Evolutionary conservation across 306 rosid genomes (phyloP).

Genomic region (Leucaena leucocephala): DNA sequence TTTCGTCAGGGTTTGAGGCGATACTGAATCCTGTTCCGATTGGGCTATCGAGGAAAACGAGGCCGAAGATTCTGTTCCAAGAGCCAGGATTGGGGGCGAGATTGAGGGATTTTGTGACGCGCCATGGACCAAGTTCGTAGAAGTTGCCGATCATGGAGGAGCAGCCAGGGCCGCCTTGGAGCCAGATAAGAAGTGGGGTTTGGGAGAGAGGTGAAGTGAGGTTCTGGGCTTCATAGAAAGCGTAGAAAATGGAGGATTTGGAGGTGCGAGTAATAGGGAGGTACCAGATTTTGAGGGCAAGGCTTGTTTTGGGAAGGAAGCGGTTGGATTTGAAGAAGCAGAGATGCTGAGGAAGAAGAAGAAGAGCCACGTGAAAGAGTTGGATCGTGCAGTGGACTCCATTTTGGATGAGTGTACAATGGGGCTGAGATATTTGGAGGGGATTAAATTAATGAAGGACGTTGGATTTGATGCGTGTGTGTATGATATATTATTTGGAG

Average conservation of each 20-base stretch:
- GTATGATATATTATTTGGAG: too few species aligned
- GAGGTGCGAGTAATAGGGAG: constrained; percentile 52
- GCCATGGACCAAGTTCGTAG: constrained; percentile 83
- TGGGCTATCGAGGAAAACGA: constrained; percentile 75
- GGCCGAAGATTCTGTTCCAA: constrained; percentile 76
- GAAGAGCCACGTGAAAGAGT: not conserved
- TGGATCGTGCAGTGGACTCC: not conserved
- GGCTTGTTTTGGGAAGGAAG: constrained; percentile 56
- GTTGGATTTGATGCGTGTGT: too few species aligned
- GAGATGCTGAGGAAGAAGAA: not conserved
- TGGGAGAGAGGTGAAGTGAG: constrained; percentile 50
- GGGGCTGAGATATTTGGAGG: not conserved
- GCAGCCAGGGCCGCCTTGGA: constrained; percentile 95
- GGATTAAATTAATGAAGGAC: not conserved
- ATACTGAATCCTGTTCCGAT: constrained; percentile 83
- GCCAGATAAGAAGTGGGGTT: constrained; percentile 87
- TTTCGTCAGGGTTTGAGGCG: constrained; percentile 58
- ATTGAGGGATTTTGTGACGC: constrained; percentile 46
- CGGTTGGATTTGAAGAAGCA: constrained; percentile 22
- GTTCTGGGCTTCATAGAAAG: constrained; percentile 82
- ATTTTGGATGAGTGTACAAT: not conserved
- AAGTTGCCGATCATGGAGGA: constrained; percentile 88
- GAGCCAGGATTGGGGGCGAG: constrained; percentile 64
- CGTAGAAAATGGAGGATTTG: constrained; percentile 68
- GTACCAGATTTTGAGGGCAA: constrained; percentile 80